Evolutionary conservation across 345 rosid species (phyloP), one percentile per base, ranked within the genome.

Genomic region (Hypericum androsaemum): DNA sequence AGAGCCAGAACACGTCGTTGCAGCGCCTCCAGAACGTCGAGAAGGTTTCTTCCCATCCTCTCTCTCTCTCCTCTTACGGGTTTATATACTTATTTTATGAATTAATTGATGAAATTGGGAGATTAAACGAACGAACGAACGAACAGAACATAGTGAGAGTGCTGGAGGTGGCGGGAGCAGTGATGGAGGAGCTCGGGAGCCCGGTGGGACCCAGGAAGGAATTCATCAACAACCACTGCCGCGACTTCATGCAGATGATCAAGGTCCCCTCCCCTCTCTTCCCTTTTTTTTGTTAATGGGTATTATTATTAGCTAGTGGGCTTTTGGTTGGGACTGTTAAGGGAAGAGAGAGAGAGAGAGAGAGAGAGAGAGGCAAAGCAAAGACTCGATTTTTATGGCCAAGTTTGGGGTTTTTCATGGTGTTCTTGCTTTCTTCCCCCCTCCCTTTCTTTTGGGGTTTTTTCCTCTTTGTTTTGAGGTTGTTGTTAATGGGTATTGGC

Each of bases 231-330:
- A 80, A 73, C 64, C 84, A 84, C 60, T 89, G 94, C 74, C 76
- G 83, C 14, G 97, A 89, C 45, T 86, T 89, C 66, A 89, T 86
- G 97, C 89, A 89, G 64, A 77, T 76, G 57, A 90, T 90, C 59
- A 87, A 90, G 89, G 90, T 86, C 57, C 15, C n/a, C n/a, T n/a
- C n/a, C n/a, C n/a, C n/a, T n/a, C n/a, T 36, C 3, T 39, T 36
- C 11, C 8, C 12, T 13, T 8, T 37, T 46, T 6, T 6, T 13
- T 87, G 89, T 86, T 57, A 39, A 5, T 6, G 14, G 39, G 12
- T 36, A 37, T 53, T 12, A 12, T 28, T 6, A 13, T 52, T n/a
- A n/a, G n/a, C n/a, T n/a, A n/a, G n/a, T n/a, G n/a, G n/a, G n/a
- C 36, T n/a, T 37, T 42, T 53, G 10, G n/a, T n/a, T n/a, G n/a